phyloP scores from a whole-genome alignment of 208 protist species.

The Wallacemonas rigidus region DNA sequence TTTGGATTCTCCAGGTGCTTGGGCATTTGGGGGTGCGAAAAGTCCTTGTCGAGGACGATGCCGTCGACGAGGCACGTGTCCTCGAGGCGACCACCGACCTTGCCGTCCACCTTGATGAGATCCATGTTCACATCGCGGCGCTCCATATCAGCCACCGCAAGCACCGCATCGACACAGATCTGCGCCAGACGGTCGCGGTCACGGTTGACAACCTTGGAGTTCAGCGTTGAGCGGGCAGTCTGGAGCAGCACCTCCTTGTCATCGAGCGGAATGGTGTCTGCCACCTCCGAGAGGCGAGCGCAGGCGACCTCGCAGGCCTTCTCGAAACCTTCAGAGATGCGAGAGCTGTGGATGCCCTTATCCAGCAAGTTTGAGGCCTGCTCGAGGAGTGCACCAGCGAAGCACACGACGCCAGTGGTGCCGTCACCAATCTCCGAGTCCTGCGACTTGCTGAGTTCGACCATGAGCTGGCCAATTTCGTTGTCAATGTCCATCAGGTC shows the following conservation, averaged over 20 bases:
- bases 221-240: slow-evolving; percentile 98
- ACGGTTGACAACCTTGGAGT: slow-evolving; percentile 99
- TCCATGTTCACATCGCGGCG: slow-evolving; percentile 99
- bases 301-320: slow-evolving; percentile 96
- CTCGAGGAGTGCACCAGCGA: slow-evolving; percentile 99
- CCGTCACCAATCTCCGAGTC: slow-evolving; percentile 99
- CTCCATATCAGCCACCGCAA: slow-evolving; percentile 98
- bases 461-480: slow-evolving; percentile 99
- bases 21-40: slow-evolving; percentile 97
- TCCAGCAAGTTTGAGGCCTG: slow-evolving; percentile 97
- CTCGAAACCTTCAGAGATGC: slow-evolving; percentile 99
- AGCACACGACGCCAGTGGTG: slow-evolving; percentile 99
- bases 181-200: slow-evolving; percentile 96
- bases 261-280: slow-evolving; percentile 81
- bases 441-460: slow-evolving; percentile 99
- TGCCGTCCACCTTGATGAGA: slow-evolving; percentile 99
- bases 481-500: slow-evolving; percentile 99
- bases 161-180: slow-evolving; percentile 99
- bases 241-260: slow-evolving; percentile 94
- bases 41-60: slow-evolving; percentile 99
- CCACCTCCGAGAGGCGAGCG: slow-evolving; percentile 92
- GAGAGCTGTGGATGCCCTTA: slow-evolving; percentile 98
- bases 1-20: slow-evolving; percentile 97
- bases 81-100: slow-evolving; percentile 97
- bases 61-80: slow-evolving; percentile 98